phyloP scores from a whole-genome alignment of 179 eudicot genomes.

The Silene noctiflora region DNA sequence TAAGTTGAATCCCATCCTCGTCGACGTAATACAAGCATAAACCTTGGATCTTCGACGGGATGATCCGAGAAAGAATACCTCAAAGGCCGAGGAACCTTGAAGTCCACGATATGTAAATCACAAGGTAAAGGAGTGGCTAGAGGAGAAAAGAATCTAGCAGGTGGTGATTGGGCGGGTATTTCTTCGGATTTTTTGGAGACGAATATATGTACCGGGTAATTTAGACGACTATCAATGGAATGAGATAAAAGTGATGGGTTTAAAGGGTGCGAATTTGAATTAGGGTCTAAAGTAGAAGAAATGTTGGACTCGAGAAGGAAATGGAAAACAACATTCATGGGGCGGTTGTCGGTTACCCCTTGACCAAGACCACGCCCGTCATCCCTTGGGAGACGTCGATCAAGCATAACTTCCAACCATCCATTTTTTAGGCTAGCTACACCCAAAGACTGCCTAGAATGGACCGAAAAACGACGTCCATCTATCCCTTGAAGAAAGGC shows the following conservation, averaged over 20 bases:
- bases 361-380: constrained; percentile 99
- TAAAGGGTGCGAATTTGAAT: constrained; percentile 45
- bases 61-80: constrained; percentile 57
- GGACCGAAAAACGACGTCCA: constrained; percentile 82
- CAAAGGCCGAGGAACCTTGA: constrained; percentile 80
- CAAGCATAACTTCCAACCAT: constrained; percentile 94
- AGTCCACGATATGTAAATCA: constrained; percentile 79
- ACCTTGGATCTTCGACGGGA: constrained; percentile 49
- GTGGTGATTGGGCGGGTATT: constrained; percentile 63
- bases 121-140: constrained; percentile 74
- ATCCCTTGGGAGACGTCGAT: constrained; percentile 70
- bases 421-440: constrained; percentile 84
- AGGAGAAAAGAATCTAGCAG: constrained; percentile 69
- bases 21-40: constrained; percentile 60
- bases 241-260: constrained; percentile 90
- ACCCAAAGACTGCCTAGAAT: constrained; percentile 86
- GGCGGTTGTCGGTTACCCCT: constrained; percentile 88
- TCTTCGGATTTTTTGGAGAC: constrained; percentile 65
- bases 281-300: constrained; percentile 44
- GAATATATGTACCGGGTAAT: constrained; percentile 69
- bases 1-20: constrained; percentile 82
- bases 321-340: constrained; percentile 81
- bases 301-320: constrained; percentile 74
- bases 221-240: constrained; percentile 63
- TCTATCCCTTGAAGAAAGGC: constrained; percentile 77